Evolutionary conservation across 2,329 filamentous ascomycete genomes (phyloP), one percentile per base, ranked within the genome.

Genomic region (Exophiala xenobiotica): DNA sequence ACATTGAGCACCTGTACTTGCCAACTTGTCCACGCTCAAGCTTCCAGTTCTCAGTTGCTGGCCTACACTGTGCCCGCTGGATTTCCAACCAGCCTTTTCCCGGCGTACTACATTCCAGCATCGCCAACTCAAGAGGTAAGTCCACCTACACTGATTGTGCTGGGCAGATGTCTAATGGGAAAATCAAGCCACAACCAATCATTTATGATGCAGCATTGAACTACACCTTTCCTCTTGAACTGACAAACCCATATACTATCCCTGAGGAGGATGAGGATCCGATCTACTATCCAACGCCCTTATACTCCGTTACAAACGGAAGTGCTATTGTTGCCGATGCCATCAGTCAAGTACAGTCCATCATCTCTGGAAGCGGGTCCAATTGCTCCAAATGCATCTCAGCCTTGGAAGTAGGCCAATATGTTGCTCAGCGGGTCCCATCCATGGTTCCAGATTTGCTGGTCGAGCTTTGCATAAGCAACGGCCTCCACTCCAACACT

Each of bases 331-430:
- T 60, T 14, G 44, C 57, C 11, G 65, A 70, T 12, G 69, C 74
- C 9, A 57, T 74, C 9, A 64, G 68, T 31, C 70, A 80, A 46
- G 70, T 82, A 35, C 61, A 67, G 14, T 63, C 67, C 18, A 76
- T 82, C 49, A 68, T 78, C 24, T 55, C 62, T 8, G 64, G 64
- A 19, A 70, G 67, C 51, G 59, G 66, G 0, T 65, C 63, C 37
- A 77, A 72, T 59, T 83, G 80, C 64, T 73, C 74, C 19, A 78
- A 74, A 66, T 83, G 80, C 58, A 66, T 79, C 54, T 73, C 72
- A 24, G 75, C 76, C 1, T 64, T 83, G 31, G 70, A 67, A 2
- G 71, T 77, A 2, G 79, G 72, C 16, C 77, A 82, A 59, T 63
- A 69, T 31, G 74, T 77, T 2, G 78, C 79, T 6, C 68, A 72